Percentiles rank a stretch among this genome's conserved stretches.
Conservation (phyloP, 2,329 filamentous ascomycete species). For the Talaromyces sp. region DNA sequence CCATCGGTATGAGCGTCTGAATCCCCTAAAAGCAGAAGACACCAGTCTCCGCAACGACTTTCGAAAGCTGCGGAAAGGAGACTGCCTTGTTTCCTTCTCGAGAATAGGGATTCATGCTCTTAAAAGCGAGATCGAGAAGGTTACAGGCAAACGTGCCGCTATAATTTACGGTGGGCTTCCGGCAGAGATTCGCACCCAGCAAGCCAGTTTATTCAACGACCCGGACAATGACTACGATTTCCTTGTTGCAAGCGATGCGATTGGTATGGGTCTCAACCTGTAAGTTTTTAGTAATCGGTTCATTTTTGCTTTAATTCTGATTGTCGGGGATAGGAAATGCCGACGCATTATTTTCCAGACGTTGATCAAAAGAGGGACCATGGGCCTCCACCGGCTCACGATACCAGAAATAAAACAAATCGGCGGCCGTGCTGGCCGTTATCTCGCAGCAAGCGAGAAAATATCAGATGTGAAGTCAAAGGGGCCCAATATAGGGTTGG, state of each 20-base stretch:
- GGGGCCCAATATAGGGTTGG: conserved; percentile 56
- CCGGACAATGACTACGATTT: conserved; percentile 94
- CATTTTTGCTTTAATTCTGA: conserved; percentile 8
- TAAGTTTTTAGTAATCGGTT: conserved; percentile 40
- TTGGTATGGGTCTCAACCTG: conserved; percentile 95
- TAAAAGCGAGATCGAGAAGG: conserved; percentile 70
- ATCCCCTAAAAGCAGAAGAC: conserved; percentile 64
- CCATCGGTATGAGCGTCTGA: conserved; percentile 79
- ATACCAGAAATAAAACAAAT: conserved; percentile 91
- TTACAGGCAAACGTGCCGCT: conserved; percentile 75
- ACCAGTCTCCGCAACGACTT: conserved; percentile 62
- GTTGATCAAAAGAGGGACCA: conserved; percentile 66
- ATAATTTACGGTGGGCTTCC: conserved; percentile 90
- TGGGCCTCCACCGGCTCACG: conserved; percentile 53
- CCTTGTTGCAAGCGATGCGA: conserved; percentile 88
- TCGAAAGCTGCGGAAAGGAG: conserved; percentile 71
- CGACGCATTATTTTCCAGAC: conserved; percentile 86
- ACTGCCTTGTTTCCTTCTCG: conserved; percentile 85
- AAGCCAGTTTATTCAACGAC: conserved; percentile 91
- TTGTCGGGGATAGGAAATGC: conserved; percentile 53
- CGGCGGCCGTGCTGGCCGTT: conserved; percentile 85
- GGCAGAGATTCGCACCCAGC: conserved; percentile 85
- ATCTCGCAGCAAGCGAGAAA: conserved; percentile 63
- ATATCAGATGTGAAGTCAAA: conserved; percentile 16
- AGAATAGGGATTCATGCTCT: conserved; percentile 75